A percentile compares a stretch with the other conserved stretches of the same genome.
These are phyloP conservation scores for Leishmania aethiopica DNA, from an alignment of 208 protist genomes.

Conservation along the genomic window DNA sequence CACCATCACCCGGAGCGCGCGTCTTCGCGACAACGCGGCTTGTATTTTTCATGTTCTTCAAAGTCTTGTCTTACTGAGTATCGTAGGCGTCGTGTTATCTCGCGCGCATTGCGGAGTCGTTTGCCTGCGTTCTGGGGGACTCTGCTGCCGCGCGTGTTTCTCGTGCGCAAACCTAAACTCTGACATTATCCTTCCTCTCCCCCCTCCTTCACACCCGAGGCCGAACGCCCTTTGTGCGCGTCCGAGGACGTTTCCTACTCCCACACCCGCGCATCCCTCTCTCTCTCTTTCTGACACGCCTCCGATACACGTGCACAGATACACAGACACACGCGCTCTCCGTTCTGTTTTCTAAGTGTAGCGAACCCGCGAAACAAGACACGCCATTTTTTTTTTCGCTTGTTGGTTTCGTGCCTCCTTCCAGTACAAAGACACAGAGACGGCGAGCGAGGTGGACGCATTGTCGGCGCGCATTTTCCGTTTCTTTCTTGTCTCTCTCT, in stretches of 20 bases:
- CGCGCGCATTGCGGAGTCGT: neutral
- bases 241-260: neutral
- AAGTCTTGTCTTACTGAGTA: neutral
- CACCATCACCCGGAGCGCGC: no score
- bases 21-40: no score
- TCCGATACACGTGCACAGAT: neutral
- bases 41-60: neutral
- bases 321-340: neutral
- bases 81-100: neutral
- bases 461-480: neutral
- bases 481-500: neutral
- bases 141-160: neutral
- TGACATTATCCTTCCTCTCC: neutral
- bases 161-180: neutral
- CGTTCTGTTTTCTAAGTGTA: neutral
- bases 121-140: neutral
- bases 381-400: neutral
- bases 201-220: neutral
- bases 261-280: neutral
- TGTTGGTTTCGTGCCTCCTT: neutral
- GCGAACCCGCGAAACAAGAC: neutral
- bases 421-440: neutral
- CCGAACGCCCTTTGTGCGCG: neutral
- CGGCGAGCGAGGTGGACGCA: neutral
- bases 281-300: neutral